These are phyloP conservation scores for Cordyceps farinosa DNA, from an alignment of 2,329 filamentous ascomycete species.

Conservation along the genomic window DNA sequence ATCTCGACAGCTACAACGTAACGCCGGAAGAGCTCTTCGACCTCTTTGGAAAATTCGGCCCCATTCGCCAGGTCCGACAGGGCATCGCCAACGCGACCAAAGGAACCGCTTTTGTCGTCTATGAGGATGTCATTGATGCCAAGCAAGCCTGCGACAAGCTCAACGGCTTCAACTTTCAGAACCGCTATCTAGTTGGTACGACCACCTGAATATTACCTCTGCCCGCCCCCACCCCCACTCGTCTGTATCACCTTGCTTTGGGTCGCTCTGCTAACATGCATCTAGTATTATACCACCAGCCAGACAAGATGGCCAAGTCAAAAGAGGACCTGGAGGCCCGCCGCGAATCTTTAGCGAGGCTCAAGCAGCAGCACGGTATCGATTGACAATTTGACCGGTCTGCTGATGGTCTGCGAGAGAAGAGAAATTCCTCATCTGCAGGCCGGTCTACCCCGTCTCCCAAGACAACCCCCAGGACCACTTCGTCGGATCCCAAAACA, in stretches of 20 bases:
- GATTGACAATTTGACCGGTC: conserved; percentile 85
- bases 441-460: conserved; percentile 53
- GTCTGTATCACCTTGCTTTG: background rate
- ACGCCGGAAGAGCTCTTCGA: conserved; percentile 97
- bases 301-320: conserved; percentile 69
- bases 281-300: conserved; percentile 60
- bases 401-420: conserved; percentile 48
- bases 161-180: conserved; percentile 99
- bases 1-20: conserved; percentile 80
- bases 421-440: conserved; percentile 49
- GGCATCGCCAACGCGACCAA: conserved; percentile 97
- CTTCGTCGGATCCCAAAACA: conserved; percentile 41
- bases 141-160: conserved; percentile 99
- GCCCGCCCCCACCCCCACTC: background rate
- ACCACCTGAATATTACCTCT: background rate
- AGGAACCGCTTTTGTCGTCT: conserved; percentile 97
- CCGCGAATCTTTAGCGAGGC: conserved; percentile 94
- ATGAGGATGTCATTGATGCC: conserved; percentile 98
- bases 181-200: conserved; percentile 95
- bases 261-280: conserved; percentile 9
- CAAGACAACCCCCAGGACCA: conserved; percentile 36
- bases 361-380: conserved; percentile 97
- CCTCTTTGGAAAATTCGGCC: conserved; percentile 96
- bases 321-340: conserved; percentile 92
- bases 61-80: conserved; percentile 96